phyloP scores from a whole-genome alignment of 2,329 filamentous ascomycete genomes.

The Dryadomyces quercus-mongolicae region DNA sequence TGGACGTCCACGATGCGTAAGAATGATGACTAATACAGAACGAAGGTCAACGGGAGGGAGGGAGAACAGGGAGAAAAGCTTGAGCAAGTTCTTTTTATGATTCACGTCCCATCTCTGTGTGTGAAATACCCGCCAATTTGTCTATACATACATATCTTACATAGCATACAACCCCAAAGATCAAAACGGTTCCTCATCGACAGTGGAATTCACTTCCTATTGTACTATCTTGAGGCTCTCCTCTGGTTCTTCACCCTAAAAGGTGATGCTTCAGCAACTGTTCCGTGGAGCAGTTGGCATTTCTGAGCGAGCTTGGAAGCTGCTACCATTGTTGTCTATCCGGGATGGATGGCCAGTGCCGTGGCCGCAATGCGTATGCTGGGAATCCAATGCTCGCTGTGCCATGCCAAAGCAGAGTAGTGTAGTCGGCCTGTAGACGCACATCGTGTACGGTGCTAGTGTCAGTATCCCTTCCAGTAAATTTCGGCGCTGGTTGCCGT shows the following conservation, averaged over 20 bases:
- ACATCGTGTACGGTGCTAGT: background rate
- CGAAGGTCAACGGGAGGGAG: too few relatives aligned
- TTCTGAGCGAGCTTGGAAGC: too few relatives aligned
- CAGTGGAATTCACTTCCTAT: background rate
- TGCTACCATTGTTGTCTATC: too few relatives aligned
- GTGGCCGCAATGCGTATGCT: too few relatives aligned
- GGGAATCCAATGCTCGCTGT: too few relatives aligned
- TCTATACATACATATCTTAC: background rate
- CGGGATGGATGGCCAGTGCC: too few relatives aligned
- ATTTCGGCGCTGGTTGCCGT: background rate
- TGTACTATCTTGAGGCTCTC: background rate
- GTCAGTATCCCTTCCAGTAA: background rate
- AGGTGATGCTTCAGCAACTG: background rate
- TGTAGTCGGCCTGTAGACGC: too few relatives aligned
- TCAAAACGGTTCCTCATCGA: too few relatives aligned
- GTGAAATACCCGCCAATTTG: background rate
- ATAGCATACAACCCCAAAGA: background rate
- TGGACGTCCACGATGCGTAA: background rate
- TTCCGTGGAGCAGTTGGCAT: too few relatives aligned
- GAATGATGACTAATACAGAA: background rate
- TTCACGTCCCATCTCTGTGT: background rate
- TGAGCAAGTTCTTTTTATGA: too few relatives aligned
- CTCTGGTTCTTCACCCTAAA: background rate
- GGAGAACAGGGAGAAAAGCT: background rate
- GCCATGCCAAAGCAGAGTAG: too few relatives aligned